Evolutionary conservation across 352 stramenopile genomes (phyloP).

Genomic region (Phytopythium vexans): DNA sequence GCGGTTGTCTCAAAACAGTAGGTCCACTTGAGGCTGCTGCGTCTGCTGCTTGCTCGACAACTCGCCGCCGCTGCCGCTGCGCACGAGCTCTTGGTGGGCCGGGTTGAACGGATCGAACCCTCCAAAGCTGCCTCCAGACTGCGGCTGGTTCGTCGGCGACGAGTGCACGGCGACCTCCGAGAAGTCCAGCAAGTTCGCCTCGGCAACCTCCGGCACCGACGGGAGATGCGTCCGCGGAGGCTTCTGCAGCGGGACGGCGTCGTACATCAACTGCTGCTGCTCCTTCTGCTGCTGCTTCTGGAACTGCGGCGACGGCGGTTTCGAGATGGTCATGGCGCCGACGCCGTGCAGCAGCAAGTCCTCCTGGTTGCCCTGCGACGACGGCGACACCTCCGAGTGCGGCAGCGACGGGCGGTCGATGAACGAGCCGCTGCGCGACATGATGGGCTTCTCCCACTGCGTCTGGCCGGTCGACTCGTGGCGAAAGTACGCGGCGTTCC

Average conservation of each 20-base stretch:
- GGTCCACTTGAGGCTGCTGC: slow-evolving; percentile 2
- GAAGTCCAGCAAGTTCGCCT: slow-evolving; percentile 65
- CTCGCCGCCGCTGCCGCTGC: slow-evolving; percentile 7
- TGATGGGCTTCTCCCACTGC: slow-evolving; percentile 75
- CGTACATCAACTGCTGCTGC: slow-evolving; percentile 1
- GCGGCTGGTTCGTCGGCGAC: slow-evolving; percentile 24
- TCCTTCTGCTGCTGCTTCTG: slow-evolving; percentile 26
- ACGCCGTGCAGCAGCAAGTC: slow-evolving; percentile 20
- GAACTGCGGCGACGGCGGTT: slow-evolving; percentile 5
- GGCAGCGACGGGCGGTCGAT: slow-evolving; percentile 25
- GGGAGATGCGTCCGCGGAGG: slow-evolving; percentile 5
- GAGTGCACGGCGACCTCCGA: slow-evolving; percentile 49
- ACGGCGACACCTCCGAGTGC: slow-evolving; percentile 30
- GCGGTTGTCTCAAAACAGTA: not conserved
- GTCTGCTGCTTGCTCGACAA: not conserved
- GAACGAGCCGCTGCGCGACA: slow-evolving; percentile 40
- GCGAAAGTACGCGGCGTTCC: slow-evolving; percentile 70
- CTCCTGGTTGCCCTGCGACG: slow-evolving; percentile 25
- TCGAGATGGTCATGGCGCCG: slow-evolving; percentile 9
- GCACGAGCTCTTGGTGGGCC: slow-evolving; percentile 9
- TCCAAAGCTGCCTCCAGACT: slow-evolving; percentile 12
- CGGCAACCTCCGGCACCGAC: slow-evolving; percentile 19
- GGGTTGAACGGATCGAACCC: slow-evolving; percentile 48
- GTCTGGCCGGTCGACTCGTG: slow-evolving; percentile 59
- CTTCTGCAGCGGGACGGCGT: slow-evolving; percentile 6